Conservation (phyloP, 257 asterid species). For the Scutellaria minor region DNA sequence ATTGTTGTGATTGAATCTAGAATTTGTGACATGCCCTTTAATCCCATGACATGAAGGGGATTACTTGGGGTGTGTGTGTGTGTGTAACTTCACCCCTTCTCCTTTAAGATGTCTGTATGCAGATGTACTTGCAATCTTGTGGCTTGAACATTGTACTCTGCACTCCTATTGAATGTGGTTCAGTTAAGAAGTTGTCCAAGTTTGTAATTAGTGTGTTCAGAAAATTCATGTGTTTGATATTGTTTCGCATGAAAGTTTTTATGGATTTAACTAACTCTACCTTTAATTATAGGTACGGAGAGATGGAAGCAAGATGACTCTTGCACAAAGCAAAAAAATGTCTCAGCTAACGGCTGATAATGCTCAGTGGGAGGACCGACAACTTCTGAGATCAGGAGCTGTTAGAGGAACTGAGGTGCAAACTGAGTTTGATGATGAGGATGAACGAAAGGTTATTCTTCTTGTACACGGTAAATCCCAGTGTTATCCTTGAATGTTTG, state of each 20-base stretch:
- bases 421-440: conserved; percentile 97
- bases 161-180: not conserved
- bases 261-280: not conserved
- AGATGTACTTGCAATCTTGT: conserved; percentile 23
- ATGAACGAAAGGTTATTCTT: conserved; percentile 89
- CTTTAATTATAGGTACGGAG: conserved; percentile 62
- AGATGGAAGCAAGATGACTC: conserved; percentile 97
- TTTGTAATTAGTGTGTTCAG: not conserved
- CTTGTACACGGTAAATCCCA: conserved; percentile 82
- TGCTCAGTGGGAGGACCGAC: conserved; percentile 99
- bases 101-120: not conserved
- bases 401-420: conserved; percentile 95
- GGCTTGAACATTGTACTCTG: conserved; percentile 20
- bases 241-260: not conserved
- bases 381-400: conserved; percentile 96
- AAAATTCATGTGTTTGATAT: conserved; percentile 3
- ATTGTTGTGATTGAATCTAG: conserved; percentile 9
- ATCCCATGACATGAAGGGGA: conserved; percentile 7
- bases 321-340: conserved; percentile 90
- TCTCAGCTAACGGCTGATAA: conserved; percentile 97
- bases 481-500: conserved; percentile 17
- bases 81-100: not conserved
- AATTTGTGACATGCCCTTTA: not conserved
- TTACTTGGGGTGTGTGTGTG: not conserved
- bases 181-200: not conserved